Conservation (phyloP, 352 stramenopile genomes). For the Salisapilia sapeloensis region DNA sequence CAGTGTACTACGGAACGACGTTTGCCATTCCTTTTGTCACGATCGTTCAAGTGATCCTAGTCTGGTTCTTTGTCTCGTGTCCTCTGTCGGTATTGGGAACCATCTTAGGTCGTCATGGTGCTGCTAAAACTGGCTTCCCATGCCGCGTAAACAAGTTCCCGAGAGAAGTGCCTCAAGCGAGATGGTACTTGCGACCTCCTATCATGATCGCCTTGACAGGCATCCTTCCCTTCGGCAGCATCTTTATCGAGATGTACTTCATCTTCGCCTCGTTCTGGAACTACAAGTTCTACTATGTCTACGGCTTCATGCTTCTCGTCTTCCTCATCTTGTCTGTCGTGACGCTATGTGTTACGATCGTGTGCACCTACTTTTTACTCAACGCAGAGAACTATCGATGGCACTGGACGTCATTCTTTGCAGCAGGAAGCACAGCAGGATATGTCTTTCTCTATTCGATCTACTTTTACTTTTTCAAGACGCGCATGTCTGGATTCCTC, state of each 20-base stretch:
- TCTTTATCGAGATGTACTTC: slow-evolving; percentile 99
- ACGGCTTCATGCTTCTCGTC: slow-evolving; percentile 97
- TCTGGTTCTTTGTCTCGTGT: slow-evolving; percentile 96
- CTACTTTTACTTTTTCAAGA: slow-evolving; percentile 99
- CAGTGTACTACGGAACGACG: slow-evolving; percentile 67
- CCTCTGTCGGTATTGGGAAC: slow-evolving; percentile 93
- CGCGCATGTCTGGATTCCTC: slow-evolving; percentile 97
- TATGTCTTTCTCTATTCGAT: slow-evolving; percentile 99
- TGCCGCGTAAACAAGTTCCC: slow-evolving; percentile 96
- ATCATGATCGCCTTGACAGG: slow-evolving; percentile 91
- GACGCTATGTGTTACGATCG: slow-evolving; percentile 96
- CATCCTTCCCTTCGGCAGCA: slow-evolving; percentile 96
- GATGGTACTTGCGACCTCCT: slow-evolving; percentile 60
- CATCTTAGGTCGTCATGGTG: slow-evolving; percentile 90
- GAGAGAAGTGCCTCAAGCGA: slow-evolving; percentile 62
- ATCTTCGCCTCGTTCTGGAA: slow-evolving; percentile 99
- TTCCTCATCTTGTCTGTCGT: slow-evolving; percentile 97
- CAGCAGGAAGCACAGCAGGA: slow-evolving; percentile 82
- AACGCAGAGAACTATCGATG: slow-evolving; percentile 99
- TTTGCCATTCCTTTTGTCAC: slow-evolving; percentile 77
- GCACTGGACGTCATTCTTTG: slow-evolving; percentile 96
- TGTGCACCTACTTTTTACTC: slow-evolving; percentile 97
- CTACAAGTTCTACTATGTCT: slow-evolving; percentile 99
- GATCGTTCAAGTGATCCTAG: slow-evolving; percentile 85
- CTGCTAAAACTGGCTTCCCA: slow-evolving; percentile 72